These are phyloP conservation scores for Pythium vanterpoolii DNA, from an alignment of 352 stramenopile genomes.

Conservation along the genomic window DNA sequence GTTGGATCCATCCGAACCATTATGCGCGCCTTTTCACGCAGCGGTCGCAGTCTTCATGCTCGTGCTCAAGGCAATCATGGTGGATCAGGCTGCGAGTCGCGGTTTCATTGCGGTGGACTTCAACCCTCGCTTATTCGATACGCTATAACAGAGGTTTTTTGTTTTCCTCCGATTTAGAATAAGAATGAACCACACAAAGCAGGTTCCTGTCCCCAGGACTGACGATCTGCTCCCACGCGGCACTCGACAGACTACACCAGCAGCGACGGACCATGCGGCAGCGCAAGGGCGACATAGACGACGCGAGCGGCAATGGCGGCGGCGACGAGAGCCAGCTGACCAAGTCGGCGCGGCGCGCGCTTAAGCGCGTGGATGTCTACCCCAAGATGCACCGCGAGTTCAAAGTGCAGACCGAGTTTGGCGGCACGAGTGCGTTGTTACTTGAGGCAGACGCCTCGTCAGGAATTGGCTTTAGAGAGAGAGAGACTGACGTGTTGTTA, in stretches of 20 bases:
- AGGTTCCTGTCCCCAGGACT: not conserved
- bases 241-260: not conserved
- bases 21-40: too few species aligned
- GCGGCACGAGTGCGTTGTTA: constrained; percentile 53
- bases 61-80: too few species aligned
- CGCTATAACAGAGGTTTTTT: not conserved
- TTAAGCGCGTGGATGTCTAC: constrained; percentile 91
- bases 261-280: constrained; percentile 41
- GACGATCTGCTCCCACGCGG: constrained; percentile 16
- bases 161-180: not conserved
- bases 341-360: constrained; percentile 47
- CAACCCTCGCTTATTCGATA: constrained; percentile 1
- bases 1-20: too few species aligned
- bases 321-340: constrained; percentile 34
- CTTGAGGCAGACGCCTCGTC: too few species aligned
- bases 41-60: too few species aligned
- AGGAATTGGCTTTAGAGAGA: not conserved
- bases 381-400: constrained; percentile 96
- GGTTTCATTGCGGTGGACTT: too few species aligned
- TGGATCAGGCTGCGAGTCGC: too few species aligned
- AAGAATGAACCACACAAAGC: not conserved
- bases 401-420: constrained; percentile 92
- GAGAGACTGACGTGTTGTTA: not conserved
- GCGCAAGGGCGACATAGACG: constrained; percentile 64
- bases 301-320: constrained; percentile 29